Percentiles rank a stretch among this genome's conserved stretches.
These are phyloP conservation scores for Talaromyces sp. DNA, from an alignment of 2,329 filamentous ascomycete species.

Conservation along the genomic window DNA sequence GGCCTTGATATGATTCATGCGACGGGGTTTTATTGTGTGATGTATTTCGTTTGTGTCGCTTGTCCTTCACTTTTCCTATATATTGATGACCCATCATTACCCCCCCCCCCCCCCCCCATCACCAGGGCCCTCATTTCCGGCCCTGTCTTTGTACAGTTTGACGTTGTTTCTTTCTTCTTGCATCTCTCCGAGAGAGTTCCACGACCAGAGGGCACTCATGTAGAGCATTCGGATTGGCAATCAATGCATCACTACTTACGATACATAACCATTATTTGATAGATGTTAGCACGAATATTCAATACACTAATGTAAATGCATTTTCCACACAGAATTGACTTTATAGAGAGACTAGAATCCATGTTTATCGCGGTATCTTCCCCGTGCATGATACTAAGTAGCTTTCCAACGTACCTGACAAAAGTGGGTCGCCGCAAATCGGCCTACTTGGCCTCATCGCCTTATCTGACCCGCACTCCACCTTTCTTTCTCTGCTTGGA, in stretches of 20 bases:
- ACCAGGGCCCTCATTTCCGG: conserved; percentile 10
- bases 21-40: conserved; percentile 16
- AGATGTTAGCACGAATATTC: background rate
- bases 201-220: conserved; percentile 13
- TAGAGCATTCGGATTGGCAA: conserved; percentile 22
- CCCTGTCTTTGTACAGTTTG: conserved; percentile 26
- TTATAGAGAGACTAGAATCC: too few relatives aligned
- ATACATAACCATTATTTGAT: background rate
- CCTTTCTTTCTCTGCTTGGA: conserved; percentile 13
- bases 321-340: background rate
- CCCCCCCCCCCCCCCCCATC: conserved; percentile 7
- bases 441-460: conserved; percentile 33
- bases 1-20: conserved; percentile 23
- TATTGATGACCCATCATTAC: conserved; percentile 22
- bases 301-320: too few relatives aligned
- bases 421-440: conserved; percentile 21
- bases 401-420: conserved; percentile 1
- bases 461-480: conserved; percentile 28
- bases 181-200: conserved; percentile 23
- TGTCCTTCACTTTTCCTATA: conserved; percentile 15
- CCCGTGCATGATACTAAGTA: background rate
- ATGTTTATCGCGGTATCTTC: too few relatives aligned
- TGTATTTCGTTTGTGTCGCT: conserved; percentile 23
- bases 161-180: conserved; percentile 20
- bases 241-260: conserved; percentile 11